Evolutionary conservation across 176 grass and related monocot genomes (phyloP).

Genomic region (Bothriochloa decipiens): DNA sequence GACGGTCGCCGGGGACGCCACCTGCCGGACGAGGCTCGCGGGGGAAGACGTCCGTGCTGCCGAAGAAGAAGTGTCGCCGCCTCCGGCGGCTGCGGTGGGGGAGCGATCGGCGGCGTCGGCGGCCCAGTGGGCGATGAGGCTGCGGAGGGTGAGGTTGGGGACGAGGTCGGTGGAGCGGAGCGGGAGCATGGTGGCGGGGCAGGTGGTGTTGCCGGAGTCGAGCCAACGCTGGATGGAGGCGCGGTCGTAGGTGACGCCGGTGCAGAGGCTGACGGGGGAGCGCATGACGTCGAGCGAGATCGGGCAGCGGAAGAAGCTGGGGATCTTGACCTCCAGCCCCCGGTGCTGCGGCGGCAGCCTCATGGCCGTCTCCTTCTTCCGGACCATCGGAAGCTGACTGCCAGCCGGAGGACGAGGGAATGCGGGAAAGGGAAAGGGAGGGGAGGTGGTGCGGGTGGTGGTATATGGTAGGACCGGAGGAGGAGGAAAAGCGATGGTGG

Average conservation of each 20-base stretch:
- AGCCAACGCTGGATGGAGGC: constrained; percentile 89
- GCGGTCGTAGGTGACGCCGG: constrained; percentile 95
- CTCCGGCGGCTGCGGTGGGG: neutral
- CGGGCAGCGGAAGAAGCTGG: constrained; percentile 86
- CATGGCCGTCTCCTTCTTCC: constrained; percentile 54
- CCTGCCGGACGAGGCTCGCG: constrained; percentile 42
- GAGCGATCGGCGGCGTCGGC: constrained; percentile 52
- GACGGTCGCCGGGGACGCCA: constrained; percentile 35
- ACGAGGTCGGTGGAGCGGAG: constrained; percentile 75
- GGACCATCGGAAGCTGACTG: constrained; percentile 32
- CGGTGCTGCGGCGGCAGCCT: constrained; percentile 45
- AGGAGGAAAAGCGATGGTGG: neutral
- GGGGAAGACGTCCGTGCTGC: neutral
- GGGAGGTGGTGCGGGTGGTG: constrained; percentile 15
- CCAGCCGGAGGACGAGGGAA: constrained; percentile 23
- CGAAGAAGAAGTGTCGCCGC: neutral
- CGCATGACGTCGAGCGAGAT: constrained; percentile 98
- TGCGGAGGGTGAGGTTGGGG: constrained; percentile 77
- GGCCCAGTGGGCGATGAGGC: constrained; percentile 81
- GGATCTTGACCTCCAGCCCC: constrained; percentile 72
- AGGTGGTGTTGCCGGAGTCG: constrained; percentile 88
- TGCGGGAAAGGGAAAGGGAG: constrained; percentile 9
- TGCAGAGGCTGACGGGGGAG: constrained; percentile 94
- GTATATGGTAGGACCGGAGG: too few species aligned
- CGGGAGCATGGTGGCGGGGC: constrained; percentile 82